These are phyloP conservation scores for Ulvella scutata DNA, from an alignment of 139 green algal species.

Conservation along the genomic window DNA sequence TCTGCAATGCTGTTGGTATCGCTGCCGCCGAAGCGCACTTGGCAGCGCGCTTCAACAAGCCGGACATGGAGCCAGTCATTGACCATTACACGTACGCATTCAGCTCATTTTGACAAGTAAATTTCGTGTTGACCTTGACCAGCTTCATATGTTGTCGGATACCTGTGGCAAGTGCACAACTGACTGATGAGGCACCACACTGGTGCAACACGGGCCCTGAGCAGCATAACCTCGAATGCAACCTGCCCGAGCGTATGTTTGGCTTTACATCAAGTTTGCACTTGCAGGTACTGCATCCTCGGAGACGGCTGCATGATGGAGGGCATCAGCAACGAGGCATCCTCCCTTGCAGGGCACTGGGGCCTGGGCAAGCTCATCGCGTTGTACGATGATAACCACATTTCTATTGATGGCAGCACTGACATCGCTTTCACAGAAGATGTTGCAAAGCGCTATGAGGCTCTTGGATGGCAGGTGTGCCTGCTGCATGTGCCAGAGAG, in stretches of 20 bases:
- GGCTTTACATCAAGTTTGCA: too few relatives aligned
- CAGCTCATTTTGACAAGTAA: background rate
- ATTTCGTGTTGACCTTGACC: background rate
- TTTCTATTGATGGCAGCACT: slow-evolving; percentile 97
- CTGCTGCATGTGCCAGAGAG: too few relatives aligned
- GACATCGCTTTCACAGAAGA: slow-evolving; percentile 99
- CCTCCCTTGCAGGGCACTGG: slow-evolving; percentile 93
- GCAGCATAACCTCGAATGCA: background rate
- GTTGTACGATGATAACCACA: slow-evolving; percentile 99
- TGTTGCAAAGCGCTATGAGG: slow-evolving; percentile 79
- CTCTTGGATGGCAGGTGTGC: slow-evolving; percentile 79
- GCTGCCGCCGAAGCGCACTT: slow-evolving; percentile 87
- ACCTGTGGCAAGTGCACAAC: background rate
- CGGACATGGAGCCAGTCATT: slow-evolving; percentile 61
- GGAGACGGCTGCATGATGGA: slow-evolving; percentile 99
- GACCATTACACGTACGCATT: slow-evolving; percentile 93
- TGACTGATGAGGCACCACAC: background rate
- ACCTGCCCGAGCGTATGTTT: too few relatives aligned
- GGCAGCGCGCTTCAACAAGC: slow-evolving; percentile 97
- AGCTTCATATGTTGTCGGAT: background rate
- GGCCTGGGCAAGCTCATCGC: slow-evolving; percentile 98
- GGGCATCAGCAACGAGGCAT: slow-evolving; percentile 93
- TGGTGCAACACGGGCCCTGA: background rate
- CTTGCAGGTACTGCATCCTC: slow-evolving; percentile 84
- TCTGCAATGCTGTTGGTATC: slow-evolving; percentile 91